A percentile compares a stretch with the other conserved stretches of the same genome.
Evolutionary conservation across 208 protist genomes (phyloP).

Genomic region (Wallacemonas sp.): DNA sequence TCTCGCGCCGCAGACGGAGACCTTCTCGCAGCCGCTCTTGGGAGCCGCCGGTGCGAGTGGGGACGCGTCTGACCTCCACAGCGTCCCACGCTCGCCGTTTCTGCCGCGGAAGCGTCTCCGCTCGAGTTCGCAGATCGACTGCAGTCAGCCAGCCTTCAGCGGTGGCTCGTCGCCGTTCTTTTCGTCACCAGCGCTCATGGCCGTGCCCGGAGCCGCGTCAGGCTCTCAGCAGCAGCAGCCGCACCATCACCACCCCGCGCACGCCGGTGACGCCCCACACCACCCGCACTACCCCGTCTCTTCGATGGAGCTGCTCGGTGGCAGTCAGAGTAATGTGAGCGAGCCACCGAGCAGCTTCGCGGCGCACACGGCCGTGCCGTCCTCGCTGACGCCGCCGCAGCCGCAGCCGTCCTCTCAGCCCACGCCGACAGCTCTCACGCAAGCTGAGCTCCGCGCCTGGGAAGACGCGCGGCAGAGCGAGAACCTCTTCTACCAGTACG

Average conservation of each 20-base stretch:
- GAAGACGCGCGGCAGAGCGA: slow-evolving; percentile 36
- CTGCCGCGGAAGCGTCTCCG: slow-evolving; percentile 28
- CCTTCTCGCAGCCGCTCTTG: background rate
- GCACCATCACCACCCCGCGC: background rate
- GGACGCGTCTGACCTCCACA: background rate
- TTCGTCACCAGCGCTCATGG: slow-evolving; percentile 1
- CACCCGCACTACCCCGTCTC: background rate
- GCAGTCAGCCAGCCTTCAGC: background rate
- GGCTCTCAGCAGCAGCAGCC: slow-evolving; percentile 1
- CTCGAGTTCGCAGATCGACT: background rate
- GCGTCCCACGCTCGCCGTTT: slow-evolving; percentile 30
- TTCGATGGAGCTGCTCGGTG: slow-evolving; percentile 15
- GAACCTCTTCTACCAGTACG: slow-evolving; percentile 61
- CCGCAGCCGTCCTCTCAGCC: slow-evolving; percentile 32
- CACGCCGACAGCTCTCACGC: too few species aligned
- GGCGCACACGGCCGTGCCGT: background rate
- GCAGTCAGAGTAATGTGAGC: slow-evolving; percentile 13
- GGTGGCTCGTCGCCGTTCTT: background rate
- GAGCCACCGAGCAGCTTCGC: background rate
- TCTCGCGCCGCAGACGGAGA: slow-evolving; percentile 11
- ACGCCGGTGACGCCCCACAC: slow-evolving; percentile 4
- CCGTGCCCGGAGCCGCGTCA: background rate
- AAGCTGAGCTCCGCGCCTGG: slow-evolving; percentile 29
- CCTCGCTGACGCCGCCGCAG: slow-evolving; percentile 31
- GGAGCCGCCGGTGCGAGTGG: background rate